A percentile compares a stretch with the other conserved stretches of the same genome.
Evolutionary conservation across 1,284 basidiomycete genomes (phyloP).

Genomic region (Erythrobasidium hasegawianum): DNA sequence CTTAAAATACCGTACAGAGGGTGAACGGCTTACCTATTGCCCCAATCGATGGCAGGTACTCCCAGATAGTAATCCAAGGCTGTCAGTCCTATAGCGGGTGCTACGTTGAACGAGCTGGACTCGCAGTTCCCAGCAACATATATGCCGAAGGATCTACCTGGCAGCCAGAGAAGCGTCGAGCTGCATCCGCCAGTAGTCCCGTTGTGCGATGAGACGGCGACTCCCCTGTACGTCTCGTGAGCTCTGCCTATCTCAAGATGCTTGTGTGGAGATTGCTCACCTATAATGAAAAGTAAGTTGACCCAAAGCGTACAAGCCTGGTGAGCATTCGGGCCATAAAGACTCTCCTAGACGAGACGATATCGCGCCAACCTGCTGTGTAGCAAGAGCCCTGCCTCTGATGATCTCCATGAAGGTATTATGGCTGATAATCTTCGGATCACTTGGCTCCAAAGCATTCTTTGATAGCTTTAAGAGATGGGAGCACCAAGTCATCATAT

Average conservation of each 20-base stretch:
- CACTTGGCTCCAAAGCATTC: not conserved
- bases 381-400: not conserved
- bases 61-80: not conserved
- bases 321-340: not conserved
- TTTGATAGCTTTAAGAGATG: not conserved
- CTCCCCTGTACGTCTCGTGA: no score
- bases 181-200: no score
- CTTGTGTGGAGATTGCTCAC: no score
- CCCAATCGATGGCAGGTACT: no score
- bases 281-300: constrained; percentile 1
- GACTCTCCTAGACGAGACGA: not conserved
- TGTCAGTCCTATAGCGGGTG: not conserved
- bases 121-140: not conserved
- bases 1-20: no score
- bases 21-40: no score
- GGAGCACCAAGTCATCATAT: not conserved
- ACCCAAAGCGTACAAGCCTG: not conserved
- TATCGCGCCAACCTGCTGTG: not conserved
- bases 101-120: not conserved
- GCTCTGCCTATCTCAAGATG: no score
- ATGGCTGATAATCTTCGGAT: not conserved
- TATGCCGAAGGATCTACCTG: not conserved
- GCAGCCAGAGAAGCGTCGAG: not conserved
- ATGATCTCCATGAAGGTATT: not conserved
- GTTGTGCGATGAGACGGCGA: no score